Evolutionary conservation across 2,329 filamentous ascomycete species (phyloP).

Genomic region (Penicillium sp.): DNA sequence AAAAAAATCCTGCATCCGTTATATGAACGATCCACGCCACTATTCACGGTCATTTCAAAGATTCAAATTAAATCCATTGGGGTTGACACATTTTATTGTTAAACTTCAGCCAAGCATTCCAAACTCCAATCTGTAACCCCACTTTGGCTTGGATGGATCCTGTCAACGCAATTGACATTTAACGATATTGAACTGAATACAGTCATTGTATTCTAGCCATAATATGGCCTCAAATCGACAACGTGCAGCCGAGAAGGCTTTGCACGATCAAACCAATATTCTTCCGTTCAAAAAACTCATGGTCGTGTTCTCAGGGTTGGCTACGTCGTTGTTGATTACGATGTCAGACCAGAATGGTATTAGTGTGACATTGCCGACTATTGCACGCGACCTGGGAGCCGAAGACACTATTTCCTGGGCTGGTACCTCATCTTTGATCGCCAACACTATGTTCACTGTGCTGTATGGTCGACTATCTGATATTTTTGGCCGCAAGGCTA

Average conservation of each 20-base stretch:
- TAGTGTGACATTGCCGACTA: slow-evolving; percentile 54
- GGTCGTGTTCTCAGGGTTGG: slow-evolving; percentile 53
- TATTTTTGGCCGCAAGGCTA: slow-evolving; percentile 60
- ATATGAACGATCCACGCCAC: neutral
- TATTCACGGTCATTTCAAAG: neutral
- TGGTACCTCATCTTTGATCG: slow-evolving; percentile 68
- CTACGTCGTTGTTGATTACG: slow-evolving; percentile 55
- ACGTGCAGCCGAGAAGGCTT: slow-evolving; percentile 44
- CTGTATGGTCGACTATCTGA: slow-evolving; percentile 64
- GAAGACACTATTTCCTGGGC: slow-evolving; percentile 64
- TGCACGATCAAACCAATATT: slow-evolving; percentile 60
- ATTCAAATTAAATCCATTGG: neutral
- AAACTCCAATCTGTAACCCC: neutral
- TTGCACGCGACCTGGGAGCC: slow-evolving; percentile 50
- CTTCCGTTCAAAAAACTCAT: slow-evolving; percentile 50
- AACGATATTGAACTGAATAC: neutral
- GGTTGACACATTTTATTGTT: neutral
- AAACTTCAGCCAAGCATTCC: slow-evolving; percentile 7
- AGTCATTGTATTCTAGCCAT: neutral
- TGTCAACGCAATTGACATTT: neutral
- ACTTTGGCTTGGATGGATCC: neutral
- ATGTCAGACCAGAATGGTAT: slow-evolving; percentile 62
- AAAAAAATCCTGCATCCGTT: neutral
- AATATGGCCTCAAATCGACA: slow-evolving; percentile 31
- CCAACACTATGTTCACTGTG: slow-evolving; percentile 65